Conservation (phyloP, 345 rosid species). For the Cardiospermum halicacabum region DNA sequence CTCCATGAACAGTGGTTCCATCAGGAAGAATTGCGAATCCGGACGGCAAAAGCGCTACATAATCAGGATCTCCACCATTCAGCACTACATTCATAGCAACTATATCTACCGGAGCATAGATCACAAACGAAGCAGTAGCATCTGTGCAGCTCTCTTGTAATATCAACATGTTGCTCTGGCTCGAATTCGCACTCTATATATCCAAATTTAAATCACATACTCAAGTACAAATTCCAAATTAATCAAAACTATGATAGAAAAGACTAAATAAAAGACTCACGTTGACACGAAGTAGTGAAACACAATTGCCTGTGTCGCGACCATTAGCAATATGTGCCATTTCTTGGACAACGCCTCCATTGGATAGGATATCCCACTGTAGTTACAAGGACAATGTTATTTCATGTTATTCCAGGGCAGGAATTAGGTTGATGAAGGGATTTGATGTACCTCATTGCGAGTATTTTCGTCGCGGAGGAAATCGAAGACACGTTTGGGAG, state of each 20-base stretch:
- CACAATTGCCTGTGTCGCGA: conserved; percentile 74
- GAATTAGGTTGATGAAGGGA: no score
- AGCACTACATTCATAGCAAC: conserved; percentile 40
- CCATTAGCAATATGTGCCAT: conserved; percentile 86
- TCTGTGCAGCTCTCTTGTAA: conserved; percentile 60
- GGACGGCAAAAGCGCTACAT: conserved; percentile 56
- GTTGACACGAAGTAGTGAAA: conserved; percentile 66
- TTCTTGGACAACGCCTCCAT: conserved; percentile 60
- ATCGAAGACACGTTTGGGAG: conserved; percentile 61
- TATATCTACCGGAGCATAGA: conserved; percentile 59
- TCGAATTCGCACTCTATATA: conserved; percentile 40
- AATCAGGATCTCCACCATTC: conserved; percentile 47
- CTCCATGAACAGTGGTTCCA: conserved; percentile 23
- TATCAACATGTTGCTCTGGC: conserved; percentile 52
- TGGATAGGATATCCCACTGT: conserved; percentile 94
- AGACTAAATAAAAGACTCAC: no score
- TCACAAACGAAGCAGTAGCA: conserved; percentile 45
- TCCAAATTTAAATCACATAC: no score
- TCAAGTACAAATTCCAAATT: no score
- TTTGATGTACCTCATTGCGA: conserved; percentile 67
- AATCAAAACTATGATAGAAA: no score
- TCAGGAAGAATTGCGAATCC: conserved; percentile 65
- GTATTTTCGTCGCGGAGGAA: conserved; percentile 78
- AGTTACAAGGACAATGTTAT: conserved; percentile 8
- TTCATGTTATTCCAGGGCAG: no score